Base-by-base conservation (phyloP, 2,329 filamentous ascomycete species). In the Dactylellina parvicollis region DNA sequence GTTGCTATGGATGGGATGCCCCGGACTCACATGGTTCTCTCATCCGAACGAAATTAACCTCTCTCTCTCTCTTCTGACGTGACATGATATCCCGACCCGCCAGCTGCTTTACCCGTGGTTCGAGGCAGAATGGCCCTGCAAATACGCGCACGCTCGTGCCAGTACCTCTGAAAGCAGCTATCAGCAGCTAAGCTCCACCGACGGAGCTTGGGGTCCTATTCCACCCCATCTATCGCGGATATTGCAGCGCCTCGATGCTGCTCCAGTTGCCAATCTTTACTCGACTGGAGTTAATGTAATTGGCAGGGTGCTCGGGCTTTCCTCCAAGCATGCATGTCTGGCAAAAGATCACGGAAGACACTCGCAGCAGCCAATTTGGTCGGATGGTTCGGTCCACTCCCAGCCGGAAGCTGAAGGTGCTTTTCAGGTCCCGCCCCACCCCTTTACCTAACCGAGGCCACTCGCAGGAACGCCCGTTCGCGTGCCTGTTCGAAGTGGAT, bases 21-120 rank as follows among this genome's bases (percentile, higher is more conserved):
- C 50, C 62, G 62, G 52, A 59, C 59, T 67, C 62, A 67, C 62
- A 67, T 67, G 62, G 62, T 12, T 42, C 22, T 56, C 47, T 67
- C 52, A 50, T 67, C 62, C 62, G 52, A 42, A 67, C 52, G 49
- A 28, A 18, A 16, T 52, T 42, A 28, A 30, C 32, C 14, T 28
- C 16, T 18, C 36, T 40, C 36, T 14, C 40, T 20, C 40, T 20
- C 40, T 20, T 44, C 40, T 20, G 40, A 4, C 8, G 2, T 44
- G 22, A 16, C 16, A 10, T 22, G 9, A 44, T 26, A 30, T 49
- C 24, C 20, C 9, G 9, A 2, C n/a, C 24, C 24, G 22, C 28
- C 12, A 10, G 16, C 14, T 22, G 16, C 49, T 54, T 56, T 56
- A 56, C 52, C 52, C 52, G 52, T 56, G 34, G 34, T 56, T 56